These are phyloP conservation scores for Lactarius psammicola DNA, from an alignment of 768 basidiomycete species.

Conservation along the genomic window DNA sequence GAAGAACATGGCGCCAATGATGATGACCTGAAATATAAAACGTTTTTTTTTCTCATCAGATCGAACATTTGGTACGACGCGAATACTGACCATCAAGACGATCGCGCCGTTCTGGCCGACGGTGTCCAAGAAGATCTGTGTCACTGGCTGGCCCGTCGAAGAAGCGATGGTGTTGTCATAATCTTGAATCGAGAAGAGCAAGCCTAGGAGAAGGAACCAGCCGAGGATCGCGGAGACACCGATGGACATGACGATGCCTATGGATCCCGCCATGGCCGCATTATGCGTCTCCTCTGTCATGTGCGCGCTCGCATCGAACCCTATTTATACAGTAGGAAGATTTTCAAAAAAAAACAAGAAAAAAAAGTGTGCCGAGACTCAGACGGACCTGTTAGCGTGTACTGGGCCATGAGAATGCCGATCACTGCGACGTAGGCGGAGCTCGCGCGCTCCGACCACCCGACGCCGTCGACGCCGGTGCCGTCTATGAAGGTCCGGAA, in stretches of 20 bases:
- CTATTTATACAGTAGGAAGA: conserved; percentile 39
- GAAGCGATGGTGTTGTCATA: conserved; percentile 53
- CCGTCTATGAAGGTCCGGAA: conserved; percentile 69
- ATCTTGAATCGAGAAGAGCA: conserved; percentile 78
- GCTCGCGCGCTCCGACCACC: conserved; percentile 68
- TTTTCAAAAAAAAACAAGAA: no score
- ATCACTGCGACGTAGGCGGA: conserved; percentile 68
- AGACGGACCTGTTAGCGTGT: conserved; percentile 62
- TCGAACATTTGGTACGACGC: no score
- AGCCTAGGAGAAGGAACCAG: conserved; percentile 69
- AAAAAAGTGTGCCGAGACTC: background rate
- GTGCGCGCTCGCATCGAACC: conserved; percentile 73
- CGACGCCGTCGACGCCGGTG: conserved; percentile 51
- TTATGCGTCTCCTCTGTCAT: conserved; percentile 80
- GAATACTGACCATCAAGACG: conserved; percentile 73
- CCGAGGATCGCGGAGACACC: conserved; percentile 70
- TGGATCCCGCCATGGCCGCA: conserved; percentile 56
- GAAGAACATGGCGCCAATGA: conserved; percentile 72
- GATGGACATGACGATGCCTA: conserved; percentile 70
- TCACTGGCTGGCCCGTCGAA: conserved; percentile 64
- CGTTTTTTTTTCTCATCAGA: no score
- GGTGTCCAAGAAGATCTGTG: conserved; percentile 76
- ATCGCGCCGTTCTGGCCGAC: conserved; percentile 74
- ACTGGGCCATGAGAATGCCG: conserved; percentile 75
- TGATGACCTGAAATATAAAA: conserved; percentile 45